Percentiles rank a stretch among this genome's conserved stretches.
These are phyloP conservation scores for Geosmithia flava DNA, from an alignment of 2,329 filamentous ascomycete species.

Conservation along the genomic window DNA sequence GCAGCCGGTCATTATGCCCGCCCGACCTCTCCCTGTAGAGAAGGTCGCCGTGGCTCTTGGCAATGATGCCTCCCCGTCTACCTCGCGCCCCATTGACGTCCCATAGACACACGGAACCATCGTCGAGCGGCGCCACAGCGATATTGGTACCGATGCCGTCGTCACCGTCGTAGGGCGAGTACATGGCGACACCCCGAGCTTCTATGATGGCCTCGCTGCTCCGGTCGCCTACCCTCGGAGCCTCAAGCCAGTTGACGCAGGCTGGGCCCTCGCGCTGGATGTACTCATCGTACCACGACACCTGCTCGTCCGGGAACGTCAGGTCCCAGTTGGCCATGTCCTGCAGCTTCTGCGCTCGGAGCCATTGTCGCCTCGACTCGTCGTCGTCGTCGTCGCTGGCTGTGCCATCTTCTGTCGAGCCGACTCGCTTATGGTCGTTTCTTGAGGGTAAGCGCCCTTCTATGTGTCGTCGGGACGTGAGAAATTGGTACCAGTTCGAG, in stretches of 20 bases:
- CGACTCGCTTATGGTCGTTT: conserved; percentile 7
- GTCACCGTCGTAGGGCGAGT: conserved; percentile 38
- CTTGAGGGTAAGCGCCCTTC: conserved; percentile 5
- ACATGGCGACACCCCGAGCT: conserved; percentile 61
- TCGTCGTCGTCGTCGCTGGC: neutral
- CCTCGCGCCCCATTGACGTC: conserved; percentile 49
- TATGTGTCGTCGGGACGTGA: neutral
- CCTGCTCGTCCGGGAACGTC: conserved; percentile 54
- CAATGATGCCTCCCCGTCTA: conserved; percentile 49
- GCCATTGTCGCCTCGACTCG: neutral
- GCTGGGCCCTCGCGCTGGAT: conserved; percentile 68
- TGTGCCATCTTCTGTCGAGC: conserved; percentile 1
- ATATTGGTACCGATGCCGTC: conserved; percentile 30
- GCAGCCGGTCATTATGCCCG: conserved; percentile 25
- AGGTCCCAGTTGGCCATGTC: conserved; percentile 77
- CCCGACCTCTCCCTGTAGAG: conserved; percentile 45
- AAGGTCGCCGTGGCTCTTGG: conserved; percentile 52
- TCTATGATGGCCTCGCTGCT: conserved; percentile 41
- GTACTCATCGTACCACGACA: conserved; percentile 84
- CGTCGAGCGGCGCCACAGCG: conserved; percentile 68
- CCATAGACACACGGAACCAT: conserved; percentile 83
- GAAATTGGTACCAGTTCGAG: conserved; percentile 48
- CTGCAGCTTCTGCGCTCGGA: conserved; percentile 19
- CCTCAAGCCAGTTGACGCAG: conserved; percentile 65
- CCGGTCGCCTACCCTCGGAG: conserved; percentile 33